Evolutionary conservation across 78 protist species (phyloP), one percentile per base, ranked within the genome.

Genomic region (Dictyostelium citrinum): DNA sequence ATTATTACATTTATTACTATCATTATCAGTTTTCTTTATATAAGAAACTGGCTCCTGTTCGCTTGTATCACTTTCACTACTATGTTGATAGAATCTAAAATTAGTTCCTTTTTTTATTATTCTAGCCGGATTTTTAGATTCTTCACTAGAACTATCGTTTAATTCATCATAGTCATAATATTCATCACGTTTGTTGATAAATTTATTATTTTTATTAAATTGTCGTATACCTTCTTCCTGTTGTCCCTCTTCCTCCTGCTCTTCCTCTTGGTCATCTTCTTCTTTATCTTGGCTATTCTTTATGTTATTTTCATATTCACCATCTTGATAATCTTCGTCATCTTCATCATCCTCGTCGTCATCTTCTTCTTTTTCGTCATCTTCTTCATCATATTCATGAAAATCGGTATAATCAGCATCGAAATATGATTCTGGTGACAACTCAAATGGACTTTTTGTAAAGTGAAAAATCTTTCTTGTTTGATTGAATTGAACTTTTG

Each of bases 401-500:
- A 35, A 20, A 27, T 29, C 83, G 14, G 31, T 29, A 46, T 46
- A 17, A 46, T 78, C 75, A 31, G 35, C 58, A 22, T 77, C 39
- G 9, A 22, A 78, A 27, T 78, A 27, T 3, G 43, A 78, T 27
- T 49, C 68, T 1, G 12, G 77, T 27, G 27, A 70, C 33, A 35
- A 16, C 37, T 80, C 74, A 0, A 22, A 10, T 16, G 49, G 64
- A 58, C 61, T 14, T 55, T 80, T 80, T 17, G 60, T 35, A 58
- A 80, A 80, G 22, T 80, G 49, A 58, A 33, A 58, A 12, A 80
- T 35, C n/a, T 35, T 29, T 9, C 64, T 24, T 16, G 35, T 33
- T 24, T 14, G 11, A 58, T 58, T 58, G 58, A 80, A 80, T 80
- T 46, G 16, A 16, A 80, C 84, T 80, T 80, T 80, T 17, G 84